Base-by-base conservation (phyloP, 345 rosid genomes). In the Brassica incana region DNA sequence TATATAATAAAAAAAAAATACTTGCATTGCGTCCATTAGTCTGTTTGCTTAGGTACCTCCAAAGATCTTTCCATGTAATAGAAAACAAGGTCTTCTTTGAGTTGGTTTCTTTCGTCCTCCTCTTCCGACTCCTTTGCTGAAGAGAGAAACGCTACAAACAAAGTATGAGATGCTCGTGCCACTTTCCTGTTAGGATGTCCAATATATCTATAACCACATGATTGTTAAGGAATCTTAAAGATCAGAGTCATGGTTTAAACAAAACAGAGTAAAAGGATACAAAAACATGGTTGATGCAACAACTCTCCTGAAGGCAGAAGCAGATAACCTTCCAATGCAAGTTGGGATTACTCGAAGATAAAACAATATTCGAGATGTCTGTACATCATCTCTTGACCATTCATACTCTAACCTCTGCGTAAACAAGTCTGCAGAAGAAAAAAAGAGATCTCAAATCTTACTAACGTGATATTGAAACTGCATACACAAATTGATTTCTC, bases 321-420 rank as follows among this genome's bases (percentile, higher is more conserved):
- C 85, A n/a, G 92, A 86, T 77, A 95, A 74, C 67, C 74, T 84
- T 66, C 87, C 98, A 25, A 93, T 82, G 84, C 90, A 93, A 70
- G 97, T 93, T 65, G 98, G 98, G 75, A 93, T 87, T 69, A 95
- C 90, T 18, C 97, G 90, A 83, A 93, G 76, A 80, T 87, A 95
- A 87, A 95, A 95, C 83, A 93, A 86, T 69, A 93, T 77, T 25
- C 97, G 92, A 76, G 98, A 89, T 77, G 99, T 90, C 80, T 95
- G 99, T 65, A 95, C 93, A 66, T 91, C 98, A 86, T 95, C 99
- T 77, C 84, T 84, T 75, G 84, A 87, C 99, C 98, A 95, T 67
- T 71, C 66, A 77, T 93, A 93, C 33, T 80, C 86, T 83, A 85
- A 70, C 82, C 78, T 84, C 76, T 78, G 84, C 74, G 9, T 76